Base-by-base conservation (phyloP, 768 basidiomycete genomes). In the Psilocybe cyanescens region DNA sequence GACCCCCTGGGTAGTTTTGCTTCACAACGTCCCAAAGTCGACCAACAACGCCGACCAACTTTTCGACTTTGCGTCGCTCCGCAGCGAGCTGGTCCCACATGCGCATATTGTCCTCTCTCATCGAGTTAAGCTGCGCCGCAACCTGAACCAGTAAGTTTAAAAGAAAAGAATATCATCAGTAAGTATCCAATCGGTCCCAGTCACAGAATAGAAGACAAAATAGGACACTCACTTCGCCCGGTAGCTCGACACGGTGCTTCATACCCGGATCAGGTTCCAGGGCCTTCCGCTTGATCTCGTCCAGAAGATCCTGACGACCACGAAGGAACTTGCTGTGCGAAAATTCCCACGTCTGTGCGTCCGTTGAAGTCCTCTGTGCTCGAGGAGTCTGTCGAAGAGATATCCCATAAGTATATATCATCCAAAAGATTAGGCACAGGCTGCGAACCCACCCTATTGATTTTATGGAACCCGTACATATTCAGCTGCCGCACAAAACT, bases 401-500 rank as follows among this genome's bases (percentile, higher is more conserved):
- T 47, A 28, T 24, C 11, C 19, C 24, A 4, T 31, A 16, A 30
- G 30, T 16, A n/a, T 29, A 54, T 35, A 3, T 9, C 8, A 1
- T 24, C 44, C 24, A 52, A n/a, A 17, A 16, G 16, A 17, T 16
- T 3, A 45, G 4, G 35, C 19, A 33, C 9, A 51, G 45, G 1
- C 17, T 24, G n/a, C 33, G 9, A 59, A 79, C 85, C 63, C 60
- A 92, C 90, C 76, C 92, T 83, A 73, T 94, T 94, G 76, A 93
- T 93, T 78, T 96, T 96, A 78, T 94, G 93, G 75, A 96, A 97
- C 29, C 94, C 94, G 70, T 95, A 97, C 92, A 96, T 96, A 81
- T 97, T 96, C 65, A 96, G 83, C 72, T 97, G 95, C 65, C 95
- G 88, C 57, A 96, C 94, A 72, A 97, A 97, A 70, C 91, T 93